Evolutionary conservation across 345 rosid genomes (phyloP).

Genomic region (Heritiera fomes): DNA sequence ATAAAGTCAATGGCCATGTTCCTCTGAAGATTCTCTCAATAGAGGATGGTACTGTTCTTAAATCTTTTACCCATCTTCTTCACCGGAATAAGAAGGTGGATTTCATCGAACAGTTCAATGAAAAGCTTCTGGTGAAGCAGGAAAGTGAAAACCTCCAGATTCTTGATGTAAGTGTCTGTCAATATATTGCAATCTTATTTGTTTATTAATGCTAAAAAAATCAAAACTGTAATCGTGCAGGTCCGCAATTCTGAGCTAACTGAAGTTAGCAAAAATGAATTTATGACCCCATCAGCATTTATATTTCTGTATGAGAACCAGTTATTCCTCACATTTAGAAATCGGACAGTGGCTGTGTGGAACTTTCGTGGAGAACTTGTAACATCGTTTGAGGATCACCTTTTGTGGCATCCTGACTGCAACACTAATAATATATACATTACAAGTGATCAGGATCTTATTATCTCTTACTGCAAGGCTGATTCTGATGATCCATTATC

Average conservation of each 20-base stretch:
- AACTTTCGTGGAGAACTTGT: constrained; percentile 96
- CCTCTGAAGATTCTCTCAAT: constrained; percentile 87
- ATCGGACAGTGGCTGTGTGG: constrained; percentile 88
- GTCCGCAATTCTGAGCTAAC: constrained; percentile 77
- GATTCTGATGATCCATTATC: constrained; percentile 87
- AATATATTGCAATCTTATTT: background rate
- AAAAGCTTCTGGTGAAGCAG: constrained; percentile 98
- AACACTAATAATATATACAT: constrained; percentile 95
- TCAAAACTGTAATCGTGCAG: constrained; percentile 31
- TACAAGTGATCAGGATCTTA: constrained; percentile 97
- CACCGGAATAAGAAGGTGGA: constrained; percentile 97
- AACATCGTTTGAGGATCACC: constrained; percentile 97
- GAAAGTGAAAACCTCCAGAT: constrained; percentile 97
- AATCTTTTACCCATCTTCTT: constrained; percentile 84
- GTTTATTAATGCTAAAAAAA: background rate
- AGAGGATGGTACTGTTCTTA: constrained; percentile 97
- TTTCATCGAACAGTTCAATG: constrained; percentile 96
- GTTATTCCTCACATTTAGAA: constrained; percentile 89
- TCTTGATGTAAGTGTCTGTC: constrained; percentile 67
- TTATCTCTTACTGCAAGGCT: constrained; percentile 96
- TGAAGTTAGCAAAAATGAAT: constrained; percentile 78
- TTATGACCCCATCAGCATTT: constrained; percentile 96
- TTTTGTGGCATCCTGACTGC: constrained; percentile 95
- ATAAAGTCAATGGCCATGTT: constrained; percentile 72
- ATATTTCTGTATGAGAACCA: constrained; percentile 94